Conservation (phyloP, 768 basidiomycete genomes). For the Kwoniella sp. region DNA sequence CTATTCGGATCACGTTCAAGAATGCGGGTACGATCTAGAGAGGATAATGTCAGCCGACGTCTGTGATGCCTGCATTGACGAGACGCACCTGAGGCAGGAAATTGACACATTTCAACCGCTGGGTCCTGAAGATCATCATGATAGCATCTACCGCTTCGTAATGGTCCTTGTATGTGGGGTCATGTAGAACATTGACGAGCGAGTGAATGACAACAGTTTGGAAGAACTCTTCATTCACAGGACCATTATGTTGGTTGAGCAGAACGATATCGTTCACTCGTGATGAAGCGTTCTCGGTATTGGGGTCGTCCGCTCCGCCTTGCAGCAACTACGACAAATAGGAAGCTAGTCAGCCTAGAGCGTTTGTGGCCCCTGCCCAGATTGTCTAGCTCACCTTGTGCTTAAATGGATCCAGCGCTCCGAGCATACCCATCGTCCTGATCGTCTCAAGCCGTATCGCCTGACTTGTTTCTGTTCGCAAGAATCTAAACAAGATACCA, state of each 20-base stretch:
- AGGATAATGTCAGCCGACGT: no score
- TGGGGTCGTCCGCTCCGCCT: constrained; percentile 64
- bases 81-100: constrained; percentile 81
- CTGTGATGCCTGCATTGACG: no score
- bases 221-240: constrained; percentile 90
- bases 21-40: constrained; percentile 85
- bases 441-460: constrained; percentile 82
- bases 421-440: constrained; percentile 91
- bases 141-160: constrained; percentile 95
- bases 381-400: constrained; percentile 68
- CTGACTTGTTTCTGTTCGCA: constrained; percentile 70
- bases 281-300: constrained; percentile 63
- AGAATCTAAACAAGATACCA: constrained; percentile 77
- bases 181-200: constrained; percentile 81
- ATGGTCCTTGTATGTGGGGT: constrained; percentile 81
- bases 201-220: constrained; percentile 92
- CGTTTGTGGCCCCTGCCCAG: background rate
- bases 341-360: constrained; percentile 54
- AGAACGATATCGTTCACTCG: constrained; percentile 58
- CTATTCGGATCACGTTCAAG: constrained; percentile 75
- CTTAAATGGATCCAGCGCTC: constrained; percentile 92
- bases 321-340: constrained; percentile 50
- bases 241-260: constrained; percentile 56
- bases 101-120: constrained; percentile 91
- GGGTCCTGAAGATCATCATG: constrained; percentile 98